A percentile compares a stretch with the other conserved stretches of the same genome.
These are phyloP conservation scores for Cetraspora pellucida DNA, from an alignment of 192 early-diverging fungal genomes.

Conservation along the genomic window DNA sequence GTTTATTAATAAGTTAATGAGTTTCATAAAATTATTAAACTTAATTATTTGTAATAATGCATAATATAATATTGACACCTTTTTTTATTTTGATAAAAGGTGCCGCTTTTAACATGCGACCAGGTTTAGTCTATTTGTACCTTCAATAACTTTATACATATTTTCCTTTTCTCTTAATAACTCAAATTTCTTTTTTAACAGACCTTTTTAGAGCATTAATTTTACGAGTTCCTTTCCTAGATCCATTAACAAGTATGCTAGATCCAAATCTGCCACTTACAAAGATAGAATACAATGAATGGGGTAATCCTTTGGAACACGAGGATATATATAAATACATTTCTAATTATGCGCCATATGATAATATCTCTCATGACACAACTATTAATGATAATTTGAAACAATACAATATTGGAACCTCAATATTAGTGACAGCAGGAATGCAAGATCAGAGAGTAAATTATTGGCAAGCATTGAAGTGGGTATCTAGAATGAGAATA, in stretches of 20 bases:
- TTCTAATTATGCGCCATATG: constrained; percentile 68
- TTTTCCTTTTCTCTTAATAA: background rate
- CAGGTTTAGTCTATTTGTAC: background rate
- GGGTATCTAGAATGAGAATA: constrained; percentile 69
- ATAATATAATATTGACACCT: constrained; percentile 20
- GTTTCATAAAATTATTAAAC: background rate
- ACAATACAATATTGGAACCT: constrained; percentile 45
- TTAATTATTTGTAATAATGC: background rate
- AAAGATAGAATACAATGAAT: constrained; percentile 72
- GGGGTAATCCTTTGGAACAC: constrained; percentile 69
- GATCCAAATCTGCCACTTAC: constrained; percentile 72
- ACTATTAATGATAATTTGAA: background rate
- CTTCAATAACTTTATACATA: background rate
- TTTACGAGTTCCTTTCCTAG: constrained; percentile 82
- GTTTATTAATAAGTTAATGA: constrained; percentile 65
- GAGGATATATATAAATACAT: constrained; percentile 59
- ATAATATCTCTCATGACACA: constrained; percentile 50
- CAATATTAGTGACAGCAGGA: constrained; percentile 75
- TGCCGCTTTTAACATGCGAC: constrained; percentile 16
- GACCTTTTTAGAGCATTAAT: constrained; percentile 77
- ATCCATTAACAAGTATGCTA: constrained; percentile 86
- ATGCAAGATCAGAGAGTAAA: constrained; percentile 80
- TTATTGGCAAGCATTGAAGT: constrained; percentile 87
- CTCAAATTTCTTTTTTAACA: constrained; percentile 38
- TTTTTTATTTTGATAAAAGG: constrained; percentile 30